Percentiles rank a stretch among this genome's conserved stretches.
These are phyloP conservation scores for Trametes punicea DNA, from an alignment of 768 basidiomycete species.

Conservation along the genomic window DNA sequence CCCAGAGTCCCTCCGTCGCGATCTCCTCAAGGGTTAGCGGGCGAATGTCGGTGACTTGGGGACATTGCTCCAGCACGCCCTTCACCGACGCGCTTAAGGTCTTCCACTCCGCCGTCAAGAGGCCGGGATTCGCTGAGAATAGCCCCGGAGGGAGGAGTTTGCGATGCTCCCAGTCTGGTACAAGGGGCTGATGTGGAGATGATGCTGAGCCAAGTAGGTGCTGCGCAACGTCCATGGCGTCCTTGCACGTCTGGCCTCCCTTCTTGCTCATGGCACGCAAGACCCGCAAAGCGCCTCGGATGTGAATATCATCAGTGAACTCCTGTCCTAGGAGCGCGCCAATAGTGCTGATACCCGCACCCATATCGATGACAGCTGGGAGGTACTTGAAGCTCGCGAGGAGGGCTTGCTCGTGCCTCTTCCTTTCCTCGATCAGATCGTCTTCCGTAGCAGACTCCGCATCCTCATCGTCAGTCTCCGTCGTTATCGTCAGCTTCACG, in stretches of 20 bases:
- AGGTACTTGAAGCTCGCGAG: constrained; percentile 47
- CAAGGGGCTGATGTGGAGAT: neutral
- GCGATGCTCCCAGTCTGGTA: constrained; percentile 42
- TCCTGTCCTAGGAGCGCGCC: constrained; percentile 46
- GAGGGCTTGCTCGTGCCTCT: constrained; percentile 13
- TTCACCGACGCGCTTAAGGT: constrained; percentile 46
- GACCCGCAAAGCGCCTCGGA: constrained; percentile 47
- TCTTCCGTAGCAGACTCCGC: constrained; percentile 27
- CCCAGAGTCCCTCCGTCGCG: constrained; percentile 47
- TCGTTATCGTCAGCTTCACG: constrained; percentile 16
- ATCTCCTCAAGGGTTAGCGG: constrained; percentile 59
- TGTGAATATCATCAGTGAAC: constrained; percentile 34
- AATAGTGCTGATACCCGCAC: constrained; percentile 55
- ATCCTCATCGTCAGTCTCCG: constrained; percentile 26
- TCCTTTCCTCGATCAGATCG: constrained; percentile 26
- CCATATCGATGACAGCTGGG: constrained; percentile 51
- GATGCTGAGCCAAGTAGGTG: constrained; percentile 10
- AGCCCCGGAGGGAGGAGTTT: constrained; percentile 50
- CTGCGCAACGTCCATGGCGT: constrained; percentile 52
- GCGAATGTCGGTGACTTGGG: constrained; percentile 51
- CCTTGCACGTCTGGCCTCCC: constrained; percentile 47
- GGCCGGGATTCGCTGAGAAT: constrained; percentile 54
- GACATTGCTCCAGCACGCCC: constrained; percentile 52
- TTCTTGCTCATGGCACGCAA: constrained; percentile 56
- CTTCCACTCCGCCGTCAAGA: constrained; percentile 52